A percentile compares a stretch with the other conserved stretches of the same genome.
Evolutionary conservation across 176 grass and related monocot genomes (phyloP).

Genomic region (Oryza brachyantha): DNA sequence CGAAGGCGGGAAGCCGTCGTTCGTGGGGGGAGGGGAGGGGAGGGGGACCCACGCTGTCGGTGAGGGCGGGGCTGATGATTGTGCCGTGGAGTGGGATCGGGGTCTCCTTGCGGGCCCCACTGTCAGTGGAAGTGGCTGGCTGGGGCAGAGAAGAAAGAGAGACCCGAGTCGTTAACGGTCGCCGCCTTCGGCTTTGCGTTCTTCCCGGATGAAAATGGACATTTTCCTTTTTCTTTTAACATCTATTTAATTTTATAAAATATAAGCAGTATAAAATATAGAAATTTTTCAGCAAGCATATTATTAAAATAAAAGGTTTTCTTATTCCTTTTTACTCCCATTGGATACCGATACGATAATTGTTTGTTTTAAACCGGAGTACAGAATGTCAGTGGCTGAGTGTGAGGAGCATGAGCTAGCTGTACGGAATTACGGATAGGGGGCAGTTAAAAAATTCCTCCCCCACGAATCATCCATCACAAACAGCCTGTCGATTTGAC

Average conservation of each 20-base stretch:
- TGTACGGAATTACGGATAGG: not conserved
- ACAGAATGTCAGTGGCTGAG: not conserved
- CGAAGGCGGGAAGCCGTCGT: not conserved
- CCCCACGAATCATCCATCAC: not conserved
- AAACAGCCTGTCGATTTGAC: slow-evolving; percentile 1
- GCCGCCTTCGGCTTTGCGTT: no score
- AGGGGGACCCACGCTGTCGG: slow-evolving; percentile 9
- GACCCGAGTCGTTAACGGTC: no score
- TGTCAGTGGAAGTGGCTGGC: not conserved
- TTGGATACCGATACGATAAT: no score
- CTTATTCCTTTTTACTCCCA: no score
- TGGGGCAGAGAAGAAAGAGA: no score
- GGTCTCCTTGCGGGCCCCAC: not conserved
- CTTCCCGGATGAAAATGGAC: no score
- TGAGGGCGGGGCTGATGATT: not conserved
- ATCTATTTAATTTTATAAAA: no score
- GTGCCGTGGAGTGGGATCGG: not conserved
- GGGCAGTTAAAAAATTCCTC: not conserved
- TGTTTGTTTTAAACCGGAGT: not conserved
- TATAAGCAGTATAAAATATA: no score
- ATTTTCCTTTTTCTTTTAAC: no score
- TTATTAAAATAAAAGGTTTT: no score
- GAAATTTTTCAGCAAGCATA: no score
- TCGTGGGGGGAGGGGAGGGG: no score
- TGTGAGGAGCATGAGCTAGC: not conserved